phyloP scores from a whole-genome alignment of 768 basidiomycete genomes.

The Lentinula raphanica region DNA sequence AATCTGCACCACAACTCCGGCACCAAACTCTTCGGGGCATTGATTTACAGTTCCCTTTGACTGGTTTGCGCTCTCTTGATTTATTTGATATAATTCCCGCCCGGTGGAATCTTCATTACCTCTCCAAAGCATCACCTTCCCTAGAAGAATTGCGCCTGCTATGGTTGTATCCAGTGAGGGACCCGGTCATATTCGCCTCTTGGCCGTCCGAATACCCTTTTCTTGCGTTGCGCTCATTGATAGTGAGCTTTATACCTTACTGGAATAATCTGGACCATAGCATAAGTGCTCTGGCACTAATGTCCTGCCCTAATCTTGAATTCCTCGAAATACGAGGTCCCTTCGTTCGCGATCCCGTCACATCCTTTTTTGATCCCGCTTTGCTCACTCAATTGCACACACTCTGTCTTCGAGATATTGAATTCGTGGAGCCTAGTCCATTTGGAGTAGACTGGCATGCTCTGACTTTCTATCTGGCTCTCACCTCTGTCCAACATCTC shows the following conservation, averaged over 20 bases:
- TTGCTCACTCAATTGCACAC: constrained; percentile 5
- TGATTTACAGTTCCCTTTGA: background rate
- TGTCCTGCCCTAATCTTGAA: constrained; percentile 5
- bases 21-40: background rate
- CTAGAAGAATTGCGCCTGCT: background rate
- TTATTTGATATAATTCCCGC: background rate
- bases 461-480: background rate
- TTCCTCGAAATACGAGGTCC: constrained; percentile 1
- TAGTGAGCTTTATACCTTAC: constrained; percentile 1
- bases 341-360: background rate
- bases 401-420: background rate
- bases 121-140: background rate
- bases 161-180: background rate
- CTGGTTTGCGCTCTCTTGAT: background rate
- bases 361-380: background rate
- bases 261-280: background rate
- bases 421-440: background rate
- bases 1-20: background rate
- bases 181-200: background rate
- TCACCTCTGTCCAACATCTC: constrained; percentile 6
- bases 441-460: background rate
- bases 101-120: background rate
- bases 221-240: background rate
- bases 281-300: background rate
- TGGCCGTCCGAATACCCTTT: background rate